These are phyloP conservation scores for Colletotrichum salicis DNA, from an alignment of 2,329 filamentous ascomycete species.

Conservation along the genomic window DNA sequence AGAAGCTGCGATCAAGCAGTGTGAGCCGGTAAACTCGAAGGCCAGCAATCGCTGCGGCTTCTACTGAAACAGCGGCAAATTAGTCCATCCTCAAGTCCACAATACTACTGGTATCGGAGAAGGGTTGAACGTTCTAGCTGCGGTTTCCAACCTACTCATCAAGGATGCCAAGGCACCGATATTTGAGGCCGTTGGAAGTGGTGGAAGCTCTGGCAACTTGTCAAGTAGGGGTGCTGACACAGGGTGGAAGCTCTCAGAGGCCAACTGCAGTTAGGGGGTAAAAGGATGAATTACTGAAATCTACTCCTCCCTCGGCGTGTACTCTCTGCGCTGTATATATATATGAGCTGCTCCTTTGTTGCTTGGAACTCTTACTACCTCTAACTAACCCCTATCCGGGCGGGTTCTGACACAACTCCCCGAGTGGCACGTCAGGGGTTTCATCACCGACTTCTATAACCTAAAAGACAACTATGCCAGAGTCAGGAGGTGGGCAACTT, in stretches of 20 bases:
- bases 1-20: slow-evolving; percentile 59
- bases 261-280: too few relatives aligned
- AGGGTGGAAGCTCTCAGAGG: too few relatives aligned
- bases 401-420: not conserved
- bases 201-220: not conserved
- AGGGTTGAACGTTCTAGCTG: slow-evolving; percentile 56
- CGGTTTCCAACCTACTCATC: slow-evolving; percentile 54
- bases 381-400: too few relatives aligned
- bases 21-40: slow-evolving; percentile 56
- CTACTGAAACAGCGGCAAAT: slow-evolving; percentile 51
- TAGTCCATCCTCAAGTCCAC: slow-evolving; percentile 48
- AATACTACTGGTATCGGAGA: slow-evolving; percentile 59
- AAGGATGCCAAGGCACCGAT: slow-evolving; percentile 22
- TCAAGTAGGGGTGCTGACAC: too few relatives aligned
- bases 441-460: not conserved
- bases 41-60: slow-evolving; percentile 54
- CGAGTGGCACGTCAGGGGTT: not conserved
- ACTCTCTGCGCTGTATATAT: too few relatives aligned
- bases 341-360: too few relatives aligned
- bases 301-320: too few relatives aligned
- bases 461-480: not conserved
- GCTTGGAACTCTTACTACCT: too few relatives aligned
- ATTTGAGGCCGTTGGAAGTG: not conserved
- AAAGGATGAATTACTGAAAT: too few relatives aligned
- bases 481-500: not conserved